Evolutionary conservation across 495 filamentous ascomycete genomes (phyloP).

Genomic region (Patellaria atrata): DNA sequence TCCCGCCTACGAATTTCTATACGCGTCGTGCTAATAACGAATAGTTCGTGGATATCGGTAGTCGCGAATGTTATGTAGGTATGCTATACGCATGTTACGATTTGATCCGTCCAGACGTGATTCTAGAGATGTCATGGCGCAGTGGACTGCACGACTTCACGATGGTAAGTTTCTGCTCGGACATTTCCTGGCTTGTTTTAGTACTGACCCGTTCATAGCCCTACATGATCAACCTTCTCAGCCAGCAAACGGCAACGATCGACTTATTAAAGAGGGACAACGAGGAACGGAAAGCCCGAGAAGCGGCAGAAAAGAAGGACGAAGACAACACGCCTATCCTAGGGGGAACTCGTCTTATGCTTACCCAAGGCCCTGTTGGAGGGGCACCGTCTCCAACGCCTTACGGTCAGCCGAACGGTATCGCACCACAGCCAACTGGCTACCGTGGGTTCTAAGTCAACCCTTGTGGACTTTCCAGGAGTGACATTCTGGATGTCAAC

Average conservation of each 20-base stretch:
- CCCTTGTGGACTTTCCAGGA: no score
- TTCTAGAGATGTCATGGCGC: slow-evolving; percentile 96
- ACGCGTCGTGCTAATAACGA: slow-evolving; percentile 15
- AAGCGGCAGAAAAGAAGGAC: slow-evolving; percentile 71
- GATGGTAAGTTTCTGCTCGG: slow-evolving; percentile 39
- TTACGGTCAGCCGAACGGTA: slow-evolving; percentile 28
- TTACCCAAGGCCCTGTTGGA: slow-evolving; percentile 72
- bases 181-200: slow-evolving; percentile 2
- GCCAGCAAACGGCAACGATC: slow-evolving; percentile 77
- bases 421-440: slow-evolving; percentile 30
- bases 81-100: slow-evolving; percentile 99
- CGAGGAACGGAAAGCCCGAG: slow-evolving; percentile 84
- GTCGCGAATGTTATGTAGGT: slow-evolving; percentile 95
- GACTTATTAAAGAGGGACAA: slow-evolving; percentile 85
- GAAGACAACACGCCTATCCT: slow-evolving; percentile 92
- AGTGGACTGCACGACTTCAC: slow-evolving; percentile 90
- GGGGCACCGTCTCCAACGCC: slow-evolving; percentile 38
- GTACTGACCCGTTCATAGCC: slow-evolving; percentile 33
- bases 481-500: no score
- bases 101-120: slow-evolving; percentile 76
- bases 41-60: slow-evolving; percentile 98
- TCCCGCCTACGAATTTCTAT: slow-evolving; percentile 2
- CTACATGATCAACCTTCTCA: slow-evolving; percentile 97
- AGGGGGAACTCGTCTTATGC: slow-evolving; percentile 81
- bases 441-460: slow-evolving; percentile 23